phyloP scores from a whole-genome alignment of 306 rosid species.

The Malus sieversii region DNA sequence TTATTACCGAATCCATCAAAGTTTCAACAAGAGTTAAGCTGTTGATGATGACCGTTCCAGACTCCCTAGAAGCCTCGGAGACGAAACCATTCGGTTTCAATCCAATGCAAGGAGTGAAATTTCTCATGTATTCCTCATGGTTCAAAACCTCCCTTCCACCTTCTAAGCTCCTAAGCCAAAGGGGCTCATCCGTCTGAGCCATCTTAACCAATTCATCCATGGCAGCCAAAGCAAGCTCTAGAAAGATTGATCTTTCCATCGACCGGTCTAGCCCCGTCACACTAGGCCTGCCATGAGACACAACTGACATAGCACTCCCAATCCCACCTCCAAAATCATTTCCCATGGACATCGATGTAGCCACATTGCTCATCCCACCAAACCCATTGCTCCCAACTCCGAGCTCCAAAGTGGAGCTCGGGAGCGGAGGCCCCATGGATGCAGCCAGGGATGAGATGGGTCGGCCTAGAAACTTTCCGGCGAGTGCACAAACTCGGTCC shows the following conservation, averaged over 20 bases:
- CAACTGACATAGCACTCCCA: constrained; percentile 31
- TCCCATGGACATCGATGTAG: constrained; percentile 52
- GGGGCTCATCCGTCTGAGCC: constrained; percentile 78
- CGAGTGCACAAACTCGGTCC: constrained; percentile 79
- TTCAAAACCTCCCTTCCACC: constrained; percentile 74
- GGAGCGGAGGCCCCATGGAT: constrained; percentile 53
- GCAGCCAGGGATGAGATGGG: constrained; percentile 48
- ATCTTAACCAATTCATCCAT: constrained; percentile 92
- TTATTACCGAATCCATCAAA: constrained; percentile 74
- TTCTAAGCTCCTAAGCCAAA: constrained; percentile 70
- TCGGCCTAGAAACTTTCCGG: constrained; percentile 80
- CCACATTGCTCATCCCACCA: constrained; percentile 36
- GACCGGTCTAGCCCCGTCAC: constrained; percentile 41
- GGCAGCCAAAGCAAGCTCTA: constrained; percentile 88
- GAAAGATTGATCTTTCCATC: constrained; percentile 69
- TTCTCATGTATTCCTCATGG: constrained; percentile 67
- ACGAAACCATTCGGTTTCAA: constrained; percentile 75
- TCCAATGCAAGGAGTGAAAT: constrained; percentile 74
- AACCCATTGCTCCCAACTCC: constrained; percentile 90
- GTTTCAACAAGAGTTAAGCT: constrained; percentile 86
- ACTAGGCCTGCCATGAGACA: constrained; percentile 24
- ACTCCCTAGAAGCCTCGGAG: constrained; percentile 73
- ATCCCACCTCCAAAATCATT: constrained; percentile 59
- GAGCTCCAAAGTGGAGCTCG: constrained; percentile 74
- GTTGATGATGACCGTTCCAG: constrained; percentile 84